Base-by-base conservation (phyloP, 331 rosid species). In the Cucumis variabilis region DNA sequence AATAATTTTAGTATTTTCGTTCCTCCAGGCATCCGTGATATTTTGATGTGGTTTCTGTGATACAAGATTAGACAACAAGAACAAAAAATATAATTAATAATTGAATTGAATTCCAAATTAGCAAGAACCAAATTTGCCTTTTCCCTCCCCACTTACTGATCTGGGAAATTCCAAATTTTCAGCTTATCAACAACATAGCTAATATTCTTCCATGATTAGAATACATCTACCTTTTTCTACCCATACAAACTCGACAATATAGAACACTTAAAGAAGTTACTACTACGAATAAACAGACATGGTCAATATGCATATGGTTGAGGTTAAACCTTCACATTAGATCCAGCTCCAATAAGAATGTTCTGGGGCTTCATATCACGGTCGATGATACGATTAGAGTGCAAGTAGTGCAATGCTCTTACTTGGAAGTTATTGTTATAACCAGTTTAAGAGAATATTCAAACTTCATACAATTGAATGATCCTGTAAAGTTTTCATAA, bases 331-430 rank as follows among this genome's bases (percentile, higher is more conserved):
- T n/a, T n/a, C n/a, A n/a, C n/a, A n/a, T n/a, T n/a, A n/a, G n/a
- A n/a, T n/a, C n/a, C n/a, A n/a, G n/a, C n/a, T n/a, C n/a, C n/a
- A n/a, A n/a, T n/a, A n/a, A n/a, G n/a, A n/a, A n/a, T n/a, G n/a
- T n/a, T n/a, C n/a, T n/a, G 99, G 24, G 99, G 99, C 91, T 97
- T 97, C 99, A 97, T 97, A 87, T 97, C 98, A 12, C 98, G 98
- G 86, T 97, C 98, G 87, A 97, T 95, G 84, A 97, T 95, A 85
- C 99, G 98, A 89, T 97, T 97, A 85, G 98, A 95, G 88, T 97
- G 99, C 91, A 97, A 93, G 89, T 97, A 95, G 89, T 97, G 95
- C 88, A 97, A 90, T 25, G 99, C 98, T 86, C 92, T 92, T 86
- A 97, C 98, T 98, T 95, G 94, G 88, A 89, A 88, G 70, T 87